Evolutionary conservation across 2,329 filamentous ascomycete genomes (phyloP), one percentile per base, ranked within the genome.

Genomic region (Venturia effusa): DNA sequence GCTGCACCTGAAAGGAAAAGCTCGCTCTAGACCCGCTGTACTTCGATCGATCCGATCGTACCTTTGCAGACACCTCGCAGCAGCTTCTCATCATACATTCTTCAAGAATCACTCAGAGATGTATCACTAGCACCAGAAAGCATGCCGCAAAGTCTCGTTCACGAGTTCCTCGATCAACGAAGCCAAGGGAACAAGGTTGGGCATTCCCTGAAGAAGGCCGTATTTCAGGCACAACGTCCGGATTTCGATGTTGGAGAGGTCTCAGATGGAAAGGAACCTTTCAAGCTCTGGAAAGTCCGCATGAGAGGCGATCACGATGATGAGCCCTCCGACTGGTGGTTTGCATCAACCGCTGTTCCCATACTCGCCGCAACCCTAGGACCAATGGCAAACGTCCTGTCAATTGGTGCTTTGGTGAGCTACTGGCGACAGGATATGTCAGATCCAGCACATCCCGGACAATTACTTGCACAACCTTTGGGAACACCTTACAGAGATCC

Each of bases 391-490:
- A 63, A 63, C n/a, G 61, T 63, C 34, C 24, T 59, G 45, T 57
- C 45, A 5, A 59, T 63, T n/a, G 61, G 45, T 32, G 61, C 61
- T n/a, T 24, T 63, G 7, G 61, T 63, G 22, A 63, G 41, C 27
- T 63, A 37, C 37, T 63, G 61, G 61, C 37, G 62, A 41, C 19
- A 41, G 22, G 43, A 62, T 32, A 45, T 62, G 43, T 37, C 39
- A 32, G 78, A 80, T 62, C 70, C 40, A 43, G 43, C 61, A 27
- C 19, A 76, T 22, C 63, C 83, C 45, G 71, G 78, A 77, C 78
- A 66, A 17, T 69, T 71, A 0, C 76, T 80, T 6, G 71, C 80
- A 1, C 86, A 85, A 68, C 80, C 78, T 59, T 69, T 78, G 17
- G 84, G 85, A 3, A 71, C 84, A 0, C 45, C 51, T 10, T 40